A percentile compares a stretch with the other conserved stretches of the same genome.
Conservation (phyloP, 495 filamentous ascomycete genomes). For the Neurospora terricola region DNA sequence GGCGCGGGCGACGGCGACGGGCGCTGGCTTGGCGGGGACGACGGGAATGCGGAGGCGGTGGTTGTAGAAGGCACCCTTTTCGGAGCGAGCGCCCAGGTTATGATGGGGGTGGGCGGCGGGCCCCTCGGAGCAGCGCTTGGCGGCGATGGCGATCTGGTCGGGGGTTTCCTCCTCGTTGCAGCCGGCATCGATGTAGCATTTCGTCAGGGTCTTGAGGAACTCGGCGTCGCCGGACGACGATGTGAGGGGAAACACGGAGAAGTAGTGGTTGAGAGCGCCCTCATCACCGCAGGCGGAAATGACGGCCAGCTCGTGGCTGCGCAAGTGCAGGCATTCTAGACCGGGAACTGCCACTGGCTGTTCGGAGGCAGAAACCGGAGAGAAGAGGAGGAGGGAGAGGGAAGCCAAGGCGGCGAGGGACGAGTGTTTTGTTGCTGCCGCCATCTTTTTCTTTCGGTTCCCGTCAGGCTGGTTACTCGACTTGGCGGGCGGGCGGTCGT, state of each 20-base stretch:
- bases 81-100: not conserved
- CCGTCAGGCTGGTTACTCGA: not conserved
- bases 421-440: not conserved
- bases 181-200: constrained; percentile 29
- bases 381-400: constrained; percentile 5
- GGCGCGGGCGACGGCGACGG: constrained; percentile 4
- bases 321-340: constrained; percentile 21
- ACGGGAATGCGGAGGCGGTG: constrained; percentile 7
- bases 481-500: not conserved
- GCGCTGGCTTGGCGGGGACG: constrained; percentile 1
- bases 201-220: constrained; percentile 18
- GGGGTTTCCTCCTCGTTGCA: constrained; percentile 26
- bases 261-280: constrained; percentile 25
- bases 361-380: constrained; percentile 1
- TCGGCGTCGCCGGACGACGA: constrained; percentile 8
- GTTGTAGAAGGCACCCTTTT: constrained; percentile 2
- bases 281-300: constrained; percentile 28
- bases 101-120: constrained; percentile 15
- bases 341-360: constrained; percentile 6
- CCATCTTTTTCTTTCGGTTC: not conserved
- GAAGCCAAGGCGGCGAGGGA: constrained; percentile 7
- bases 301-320: constrained; percentile 20
- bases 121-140: constrained; percentile 9
- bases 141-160: constrained; percentile 23
- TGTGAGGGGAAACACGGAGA: constrained; percentile 16